A percentile compares a stretch with the other conserved stretches of the same genome.
phyloP scores from a whole-genome alignment of 169 alveolate genomes.

The Neospora caninum region DNA sequence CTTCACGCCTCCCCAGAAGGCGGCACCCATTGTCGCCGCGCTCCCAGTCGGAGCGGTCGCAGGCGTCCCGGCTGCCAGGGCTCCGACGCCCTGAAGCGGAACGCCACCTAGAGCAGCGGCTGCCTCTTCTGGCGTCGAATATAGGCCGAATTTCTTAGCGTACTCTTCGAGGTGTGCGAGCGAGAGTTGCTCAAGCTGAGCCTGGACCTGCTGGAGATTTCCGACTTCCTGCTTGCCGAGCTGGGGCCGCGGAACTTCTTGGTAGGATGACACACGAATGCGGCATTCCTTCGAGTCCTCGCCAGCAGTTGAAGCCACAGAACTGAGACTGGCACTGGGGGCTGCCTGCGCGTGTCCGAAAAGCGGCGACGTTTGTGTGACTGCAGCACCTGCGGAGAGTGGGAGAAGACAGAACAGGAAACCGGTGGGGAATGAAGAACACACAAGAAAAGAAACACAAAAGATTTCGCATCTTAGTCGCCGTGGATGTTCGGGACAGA shows the following conservation, averaged over 20 bases:
- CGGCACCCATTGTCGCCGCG: no score
- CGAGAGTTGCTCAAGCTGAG: neutral
- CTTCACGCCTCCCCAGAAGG: no score
- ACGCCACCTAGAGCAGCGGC: slow-evolving; percentile 48
- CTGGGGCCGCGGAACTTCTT: slow-evolving; percentile 20
- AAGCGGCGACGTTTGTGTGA: neutral
- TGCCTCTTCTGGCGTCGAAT: slow-evolving; percentile 40
- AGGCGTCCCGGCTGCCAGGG: neutral
- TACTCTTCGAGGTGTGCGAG: slow-evolving; percentile 11
- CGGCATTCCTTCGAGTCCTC: neutral
- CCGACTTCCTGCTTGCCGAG: slow-evolving; percentile 35
- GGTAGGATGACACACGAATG: slow-evolving; percentile 15
- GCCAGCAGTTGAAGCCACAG: neutral
- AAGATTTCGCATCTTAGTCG: neutral
- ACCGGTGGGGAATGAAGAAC: neutral
- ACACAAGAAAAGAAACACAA: neutral
- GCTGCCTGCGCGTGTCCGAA: neutral
- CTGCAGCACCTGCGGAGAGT: neutral
- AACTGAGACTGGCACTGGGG: neutral
- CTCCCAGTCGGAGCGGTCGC: no score
- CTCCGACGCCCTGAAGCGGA: slow-evolving; percentile 48
- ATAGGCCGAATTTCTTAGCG: slow-evolving; percentile 16
- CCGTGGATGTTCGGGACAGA: neutral
- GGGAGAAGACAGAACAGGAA: neutral
- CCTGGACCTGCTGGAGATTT: slow-evolving; percentile 14